Evolutionary conservation across 2,329 filamentous ascomycete species (phyloP), one percentile per base, ranked within the genome.

Genomic region (Trichothecium roseum): DNA sequence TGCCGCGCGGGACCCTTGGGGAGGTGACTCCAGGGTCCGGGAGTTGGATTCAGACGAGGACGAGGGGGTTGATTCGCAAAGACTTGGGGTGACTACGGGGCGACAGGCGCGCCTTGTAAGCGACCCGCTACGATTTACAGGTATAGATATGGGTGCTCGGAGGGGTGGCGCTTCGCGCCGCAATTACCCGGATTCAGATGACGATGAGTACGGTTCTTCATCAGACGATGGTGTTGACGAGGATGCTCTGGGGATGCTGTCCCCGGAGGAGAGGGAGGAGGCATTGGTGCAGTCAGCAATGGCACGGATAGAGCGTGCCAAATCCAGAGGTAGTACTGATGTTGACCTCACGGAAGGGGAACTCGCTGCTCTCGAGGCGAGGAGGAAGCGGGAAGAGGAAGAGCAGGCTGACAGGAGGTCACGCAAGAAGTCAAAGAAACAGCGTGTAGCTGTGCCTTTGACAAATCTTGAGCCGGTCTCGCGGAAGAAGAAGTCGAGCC

Each of bases 271-370:
- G 39, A 73, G 73, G 46, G 85, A 94, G 53, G 81, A 89, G 46
- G 69, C 72, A 43, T 59, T 94, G 47, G 76, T 91, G 43, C 80
- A 87, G 44, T 76, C 76, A 44, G 88, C 88, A 28, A 62, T 93
- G 56, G 77, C 79, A 48, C 81, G 85, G 45, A 93, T 95, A 52
- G 75, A 79, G 44, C 74, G 78, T 44, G 86, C 88, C 13, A 78
- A 84, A 53, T 74, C 75, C 42, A 77, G 77, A 50, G 87, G 87
- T 43, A 81, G 80, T 56, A 67, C 71, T 30, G 84, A 93, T 38
- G 84, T 95, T 37, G 82, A 80, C 53, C 70, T 96, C 43, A 86
- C 73, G 46, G 74, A 79, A 49, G 77, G 82, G 36, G 88, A 95
- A 56, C 66, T 94, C 47, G 81, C 80, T 42, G 87, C 86, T 32